These are phyloP conservation scores for Macrotyloma uniflorum DNA, from an alignment of 306 rosid genomes.

Conservation along the genomic window DNA sequence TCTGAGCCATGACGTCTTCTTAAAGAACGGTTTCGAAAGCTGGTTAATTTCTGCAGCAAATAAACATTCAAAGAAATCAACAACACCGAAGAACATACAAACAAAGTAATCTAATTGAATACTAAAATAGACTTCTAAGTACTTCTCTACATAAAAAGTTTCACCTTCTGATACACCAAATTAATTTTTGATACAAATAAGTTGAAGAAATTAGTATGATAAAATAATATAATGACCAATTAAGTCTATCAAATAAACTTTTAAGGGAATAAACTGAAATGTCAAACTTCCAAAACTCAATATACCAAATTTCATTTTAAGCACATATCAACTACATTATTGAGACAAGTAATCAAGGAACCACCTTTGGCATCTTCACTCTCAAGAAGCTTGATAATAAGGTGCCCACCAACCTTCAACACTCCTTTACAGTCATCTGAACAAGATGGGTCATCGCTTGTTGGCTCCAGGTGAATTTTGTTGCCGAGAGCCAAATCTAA, in stretches of 20 bases:
- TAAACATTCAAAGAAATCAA: constrained; percentile 7
- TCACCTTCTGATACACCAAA: no score
- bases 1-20: constrained; percentile 81
- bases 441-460: constrained; percentile 14
- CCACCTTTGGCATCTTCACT: constrained; percentile 86
- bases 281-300: not conserved
- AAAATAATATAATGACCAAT: no score
- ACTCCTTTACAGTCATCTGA: constrained; percentile 51
- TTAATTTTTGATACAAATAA: no score
- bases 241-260: not conserved
- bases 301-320: not conserved
- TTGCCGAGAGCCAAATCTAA: constrained; percentile 77
- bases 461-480: constrained; percentile 40
- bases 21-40: constrained; percentile 79
- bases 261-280: not conserved
- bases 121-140: no score
- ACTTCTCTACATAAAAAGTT: no score
- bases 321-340: not conserved
- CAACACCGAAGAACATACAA: not conserved
- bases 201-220: not conserved
- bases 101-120: not conserved
- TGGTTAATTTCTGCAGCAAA: constrained; percentile 60
- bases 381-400: constrained; percentile 85
- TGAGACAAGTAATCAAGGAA: not conserved
- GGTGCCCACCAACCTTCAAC: constrained; percentile 72